These are phyloP conservation scores for Cubamyces sp. DNA, from an alignment of 768 basidiomycete species.

Conservation along the genomic window DNA sequence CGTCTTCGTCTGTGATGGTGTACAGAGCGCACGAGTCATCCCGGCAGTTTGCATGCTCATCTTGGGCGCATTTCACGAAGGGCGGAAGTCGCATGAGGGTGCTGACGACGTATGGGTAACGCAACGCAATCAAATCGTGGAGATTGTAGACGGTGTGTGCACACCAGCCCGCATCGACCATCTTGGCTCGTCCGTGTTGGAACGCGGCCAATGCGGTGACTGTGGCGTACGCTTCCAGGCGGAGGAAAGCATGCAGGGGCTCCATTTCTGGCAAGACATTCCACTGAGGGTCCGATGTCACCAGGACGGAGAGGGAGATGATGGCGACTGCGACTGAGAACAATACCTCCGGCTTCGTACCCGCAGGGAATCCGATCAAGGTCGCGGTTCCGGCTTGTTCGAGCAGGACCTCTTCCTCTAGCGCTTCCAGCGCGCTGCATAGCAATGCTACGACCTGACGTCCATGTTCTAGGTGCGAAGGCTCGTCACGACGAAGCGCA, in stretches of 20 bases:
- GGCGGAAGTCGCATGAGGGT: slow-evolving; percentile 9
- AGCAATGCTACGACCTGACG: not conserved
- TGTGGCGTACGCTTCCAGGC: not conserved
- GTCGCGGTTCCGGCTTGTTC: not conserved
- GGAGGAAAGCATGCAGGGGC: not conserved
- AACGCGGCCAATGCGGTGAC: not conserved
- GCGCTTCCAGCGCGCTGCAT: not conserved
- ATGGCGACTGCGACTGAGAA: not conserved
- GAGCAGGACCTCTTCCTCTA: not conserved
- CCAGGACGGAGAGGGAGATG: not conserved
- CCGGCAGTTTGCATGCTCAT: slow-evolving; percentile 8
- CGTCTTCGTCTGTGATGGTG: not conserved
- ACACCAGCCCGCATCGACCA: too few relatives aligned
- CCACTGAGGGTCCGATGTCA: not conserved
- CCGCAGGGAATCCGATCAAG: not conserved
- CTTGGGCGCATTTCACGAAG: not conserved
- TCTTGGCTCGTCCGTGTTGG: too few relatives aligned
- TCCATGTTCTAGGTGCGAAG: not conserved
- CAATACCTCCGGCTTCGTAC: not conserved
- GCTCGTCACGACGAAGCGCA: not conserved
- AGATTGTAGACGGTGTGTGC: too few relatives aligned
- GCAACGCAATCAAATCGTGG: too few relatives aligned
- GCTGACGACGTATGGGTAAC: not conserved
- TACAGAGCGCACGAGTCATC: slow-evolving; percentile 11
- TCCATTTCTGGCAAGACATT: not conserved